phyloP scores from a whole-genome alignment of 2,329 filamentous ascomycete species.

The Didymella exigua region DNA sequence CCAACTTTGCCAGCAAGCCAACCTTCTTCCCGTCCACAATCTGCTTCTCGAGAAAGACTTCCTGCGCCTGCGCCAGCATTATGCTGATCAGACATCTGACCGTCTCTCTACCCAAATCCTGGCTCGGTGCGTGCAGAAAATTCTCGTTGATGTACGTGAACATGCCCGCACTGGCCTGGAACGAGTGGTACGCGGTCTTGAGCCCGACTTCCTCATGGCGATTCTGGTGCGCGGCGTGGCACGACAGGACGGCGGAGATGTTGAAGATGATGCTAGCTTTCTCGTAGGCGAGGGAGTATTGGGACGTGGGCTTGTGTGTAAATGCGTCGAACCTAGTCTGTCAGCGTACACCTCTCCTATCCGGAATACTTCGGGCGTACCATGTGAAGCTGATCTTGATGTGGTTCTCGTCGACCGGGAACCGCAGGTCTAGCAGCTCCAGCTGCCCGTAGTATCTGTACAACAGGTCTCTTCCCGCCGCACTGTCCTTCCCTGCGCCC shows the following conservation, averaged over 20 bases:
- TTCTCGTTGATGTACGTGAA: constrained; percentile 99
- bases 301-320: constrained; percentile 94
- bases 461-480: constrained; percentile 86
- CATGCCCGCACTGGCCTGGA: constrained; percentile 98
- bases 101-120: constrained; percentile 93
- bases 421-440: constrained; percentile 89
- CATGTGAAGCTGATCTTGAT: constrained; percentile 99
- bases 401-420: constrained; percentile 97
- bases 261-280: constrained; percentile 99
- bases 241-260: constrained; percentile 94
- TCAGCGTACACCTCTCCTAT: constrained; percentile 24
- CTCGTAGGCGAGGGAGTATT: constrained; percentile 96
- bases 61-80: constrained; percentile 93
- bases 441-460: constrained; percentile 98
- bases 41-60: constrained; percentile 97
- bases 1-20: constrained; percentile 87
- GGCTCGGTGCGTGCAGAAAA: constrained; percentile 94
- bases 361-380: constrained; percentile 57
- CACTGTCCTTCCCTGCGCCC: constrained; percentile 95
- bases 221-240: constrained; percentile 91
- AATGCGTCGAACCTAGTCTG: constrained; percentile 94
- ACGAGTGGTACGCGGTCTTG: constrained; percentile 97
- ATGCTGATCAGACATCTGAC: constrained; percentile 93
- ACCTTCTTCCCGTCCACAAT: constrained; percentile 91
- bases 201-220: constrained; percentile 89